These are phyloP conservation scores for Ramichloridium luteum DNA, from an alignment of 2,329 filamentous ascomycete genomes.

Conservation along the genomic window DNA sequence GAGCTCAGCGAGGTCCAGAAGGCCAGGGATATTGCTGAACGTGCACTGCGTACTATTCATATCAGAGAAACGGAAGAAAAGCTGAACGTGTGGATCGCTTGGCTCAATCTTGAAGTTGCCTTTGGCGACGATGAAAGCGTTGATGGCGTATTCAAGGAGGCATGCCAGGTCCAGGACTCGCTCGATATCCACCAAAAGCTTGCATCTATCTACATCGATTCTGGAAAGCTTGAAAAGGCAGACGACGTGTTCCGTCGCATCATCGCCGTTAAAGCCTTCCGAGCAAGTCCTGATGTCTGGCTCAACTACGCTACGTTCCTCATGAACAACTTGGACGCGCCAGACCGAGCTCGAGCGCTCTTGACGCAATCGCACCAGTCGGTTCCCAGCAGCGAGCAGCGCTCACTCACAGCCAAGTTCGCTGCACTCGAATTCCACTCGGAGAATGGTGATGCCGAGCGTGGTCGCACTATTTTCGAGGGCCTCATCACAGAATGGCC, in stretches of 20 bases:
- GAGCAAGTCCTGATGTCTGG: conserved; percentile 69
- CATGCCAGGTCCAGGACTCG: conserved; percentile 86
- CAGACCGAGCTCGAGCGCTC: conserved; percentile 64
- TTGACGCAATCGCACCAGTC: conserved; percentile 76
- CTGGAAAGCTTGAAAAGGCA: conserved; percentile 73
- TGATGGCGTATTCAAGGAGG: conserved; percentile 78
- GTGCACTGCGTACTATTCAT: conserved; percentile 81
- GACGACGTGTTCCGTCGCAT: conserved; percentile 78
- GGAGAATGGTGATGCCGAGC: conserved; percentile 69
- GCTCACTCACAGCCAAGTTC: conserved; percentile 73
- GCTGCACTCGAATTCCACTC: conserved; percentile 86
- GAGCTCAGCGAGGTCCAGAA: conserved; percentile 80
- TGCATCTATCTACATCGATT: conserved; percentile 89
- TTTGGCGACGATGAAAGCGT: conserved; percentile 67
- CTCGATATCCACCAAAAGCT: conserved; percentile 82
- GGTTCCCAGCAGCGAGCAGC: conserved; percentile 56
- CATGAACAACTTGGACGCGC: conserved; percentile 56
- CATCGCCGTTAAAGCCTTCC: conserved; percentile 72
- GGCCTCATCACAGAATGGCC: conserved; percentile 72
- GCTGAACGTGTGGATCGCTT: conserved; percentile 86
- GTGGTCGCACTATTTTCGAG: conserved; percentile 89
- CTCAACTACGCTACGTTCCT: conserved; percentile 92
- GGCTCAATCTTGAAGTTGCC: conserved; percentile 85
- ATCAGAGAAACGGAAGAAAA: conserved; percentile 87
- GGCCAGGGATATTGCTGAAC: conserved; percentile 78